Percentiles rank a stretch among this genome's conserved stretches.
Evolutionary conservation across 2,329 filamentous ascomycete species (phyloP).

Genomic region (Phaeosphaeriaceae sp.): DNA sequence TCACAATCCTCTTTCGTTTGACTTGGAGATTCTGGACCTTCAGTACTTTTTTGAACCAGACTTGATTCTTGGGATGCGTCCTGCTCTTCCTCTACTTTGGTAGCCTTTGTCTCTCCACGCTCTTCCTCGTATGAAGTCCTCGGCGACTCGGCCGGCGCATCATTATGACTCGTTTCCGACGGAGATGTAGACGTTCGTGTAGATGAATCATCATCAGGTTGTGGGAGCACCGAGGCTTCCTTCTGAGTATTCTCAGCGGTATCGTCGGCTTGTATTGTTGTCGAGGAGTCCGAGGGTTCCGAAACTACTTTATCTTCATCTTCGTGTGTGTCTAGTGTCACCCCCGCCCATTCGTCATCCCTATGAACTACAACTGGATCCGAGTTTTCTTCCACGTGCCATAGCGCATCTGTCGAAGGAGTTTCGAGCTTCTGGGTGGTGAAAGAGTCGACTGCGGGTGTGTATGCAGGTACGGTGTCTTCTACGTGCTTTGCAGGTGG

Average conservation of each 20-base stretch:
- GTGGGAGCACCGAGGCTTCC: conserved; percentile 10
- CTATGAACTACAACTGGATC: not conserved
- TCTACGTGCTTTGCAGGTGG: conserved; percentile 12
- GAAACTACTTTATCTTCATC: conserved; percentile 27
- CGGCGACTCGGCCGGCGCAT: conserved; percentile 39
- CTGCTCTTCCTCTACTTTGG: not conserved
- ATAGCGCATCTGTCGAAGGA: not conserved
- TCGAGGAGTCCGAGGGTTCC: conserved; percentile 41
- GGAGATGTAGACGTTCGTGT: conserved; percentile 44
- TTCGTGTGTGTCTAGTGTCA: conserved; percentile 10
- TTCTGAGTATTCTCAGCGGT: conserved; percentile 1
- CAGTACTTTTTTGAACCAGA: too few species aligned
- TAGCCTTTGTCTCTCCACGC: not conserved
- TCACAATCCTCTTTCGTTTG: not conserved
- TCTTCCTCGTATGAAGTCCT: conserved; percentile 48
- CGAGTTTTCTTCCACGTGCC: conserved; percentile 5
- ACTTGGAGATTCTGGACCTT: not conserved
- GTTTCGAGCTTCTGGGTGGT: not conserved
- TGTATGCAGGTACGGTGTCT: conserved; percentile 3
- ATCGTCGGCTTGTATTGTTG: conserved; percentile 36
- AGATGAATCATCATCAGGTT: conserved; percentile 39
- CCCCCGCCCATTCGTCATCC: conserved; percentile 18
- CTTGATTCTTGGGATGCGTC: not conserved
- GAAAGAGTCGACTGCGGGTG: conserved; percentile 1
- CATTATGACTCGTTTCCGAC: conserved; percentile 44